phyloP scores from a whole-genome alignment of 164 flowering plant species.

The Liriodendron chinense region DNA sequence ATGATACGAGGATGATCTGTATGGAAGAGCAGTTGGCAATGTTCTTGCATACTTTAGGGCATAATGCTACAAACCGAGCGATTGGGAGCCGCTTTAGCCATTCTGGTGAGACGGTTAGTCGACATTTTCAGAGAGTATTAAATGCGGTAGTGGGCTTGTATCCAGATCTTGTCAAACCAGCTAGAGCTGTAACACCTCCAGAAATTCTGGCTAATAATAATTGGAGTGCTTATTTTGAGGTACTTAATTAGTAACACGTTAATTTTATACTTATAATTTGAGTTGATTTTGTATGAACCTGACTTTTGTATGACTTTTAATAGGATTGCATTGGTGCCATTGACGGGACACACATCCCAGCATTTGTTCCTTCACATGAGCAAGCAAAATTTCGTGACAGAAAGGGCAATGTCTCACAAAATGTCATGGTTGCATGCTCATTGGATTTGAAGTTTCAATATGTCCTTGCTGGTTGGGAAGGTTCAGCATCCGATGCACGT shows the following conservation, averaged over 20 bases:
- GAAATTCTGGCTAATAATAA: conserved; percentile 1
- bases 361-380: conserved; percentile 73
- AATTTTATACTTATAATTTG: not conserved
- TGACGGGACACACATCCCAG: conserved; percentile 74
- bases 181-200: not conserved
- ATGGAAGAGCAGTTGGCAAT: conserved; percentile 8
- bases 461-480: conserved; percentile 88
- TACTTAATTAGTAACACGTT: not conserved
- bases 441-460: conserved; percentile 77
- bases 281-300: not conserved
- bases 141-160: conserved; percentile 1
- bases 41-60: conserved; percentile 6
- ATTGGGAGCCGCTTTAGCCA: conserved; percentile 2
- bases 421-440: conserved; percentile 82
- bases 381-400: conserved; percentile 67
- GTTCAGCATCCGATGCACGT: conserved; percentile 70
- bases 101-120: conserved; percentile 10
- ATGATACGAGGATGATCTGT: not conserved
- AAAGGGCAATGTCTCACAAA: conserved; percentile 60
- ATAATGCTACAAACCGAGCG: conserved; percentile 1
- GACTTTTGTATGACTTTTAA: not conserved
- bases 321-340: conserved; percentile 84
- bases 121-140: conserved; percentile 6
- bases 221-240: conserved; percentile 8
- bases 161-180: not conserved